A percentile compares a stretch with the other conserved stretches of the same genome.
These are phyloP conservation scores for Phytopythium helicoides DNA, from an alignment of 352 stramenopile species.

Conservation along the genomic window DNA sequence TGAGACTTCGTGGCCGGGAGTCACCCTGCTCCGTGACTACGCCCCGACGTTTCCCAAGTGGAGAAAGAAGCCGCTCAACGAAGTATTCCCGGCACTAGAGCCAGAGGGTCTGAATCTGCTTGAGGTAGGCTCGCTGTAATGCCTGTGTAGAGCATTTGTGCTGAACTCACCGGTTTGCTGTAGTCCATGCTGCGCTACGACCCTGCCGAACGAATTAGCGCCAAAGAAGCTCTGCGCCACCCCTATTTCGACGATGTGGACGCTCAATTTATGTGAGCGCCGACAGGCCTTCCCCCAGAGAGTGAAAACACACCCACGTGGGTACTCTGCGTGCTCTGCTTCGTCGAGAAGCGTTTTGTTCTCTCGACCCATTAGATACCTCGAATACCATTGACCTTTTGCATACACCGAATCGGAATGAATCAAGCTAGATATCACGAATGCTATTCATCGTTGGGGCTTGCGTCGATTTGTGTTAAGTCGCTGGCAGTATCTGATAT, in stretches of 20 bases:
- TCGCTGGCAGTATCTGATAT: no score
- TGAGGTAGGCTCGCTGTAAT: slow-evolving; percentile 25
- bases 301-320: neutral
- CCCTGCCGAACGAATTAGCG: slow-evolving; percentile 64
- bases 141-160: neutral
- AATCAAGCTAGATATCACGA: no score
- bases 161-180: neutral
- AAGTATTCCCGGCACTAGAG: slow-evolving; percentile 65
- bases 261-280: slow-evolving; percentile 58
- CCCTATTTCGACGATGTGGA: slow-evolving; percentile 85
- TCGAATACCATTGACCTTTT: neutral
- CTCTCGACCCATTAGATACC: neutral
- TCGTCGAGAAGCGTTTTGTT: neutral
- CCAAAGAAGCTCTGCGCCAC: slow-evolving; percentile 79
- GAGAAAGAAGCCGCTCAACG: slow-evolving; percentile 82
- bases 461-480: no score
- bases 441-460: no score
- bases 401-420: no score
- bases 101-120: slow-evolving; percentile 58
- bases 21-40: slow-evolving; percentile 97
- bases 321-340: neutral
- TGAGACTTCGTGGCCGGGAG: slow-evolving; percentile 95
- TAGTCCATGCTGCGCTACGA: slow-evolving; percentile 79
- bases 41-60: slow-evolving; percentile 95
- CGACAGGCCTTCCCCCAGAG: neutral